Conservation (phyloP, 2,329 filamentous ascomycete species). For the Aspergillus sp. region DNA sequence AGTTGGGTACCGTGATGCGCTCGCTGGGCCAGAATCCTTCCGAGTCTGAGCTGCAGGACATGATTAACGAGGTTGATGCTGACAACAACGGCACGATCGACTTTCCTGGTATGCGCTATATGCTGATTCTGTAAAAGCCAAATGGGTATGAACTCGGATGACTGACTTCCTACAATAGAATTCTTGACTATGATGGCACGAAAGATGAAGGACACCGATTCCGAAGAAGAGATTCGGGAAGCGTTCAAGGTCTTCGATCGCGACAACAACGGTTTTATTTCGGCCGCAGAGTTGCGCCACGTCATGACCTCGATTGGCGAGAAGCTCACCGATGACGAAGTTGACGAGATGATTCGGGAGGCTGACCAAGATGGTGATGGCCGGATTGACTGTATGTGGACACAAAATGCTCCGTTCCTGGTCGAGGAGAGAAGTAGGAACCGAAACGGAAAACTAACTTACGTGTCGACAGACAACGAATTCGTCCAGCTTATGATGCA, state of each 20-base stretch:
- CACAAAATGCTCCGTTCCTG: neutral
- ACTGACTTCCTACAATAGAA: slow-evolving; percentile 43
- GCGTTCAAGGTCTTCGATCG: slow-evolving; percentile 87
- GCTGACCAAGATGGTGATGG: slow-evolving; percentile 84
- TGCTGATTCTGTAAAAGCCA: neutral
- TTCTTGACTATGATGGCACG: slow-evolving; percentile 91
- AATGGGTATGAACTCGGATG: neutral
- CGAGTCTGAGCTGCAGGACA: slow-evolving; percentile 82
- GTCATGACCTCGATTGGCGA: slow-evolving; percentile 90
- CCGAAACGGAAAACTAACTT: no score
- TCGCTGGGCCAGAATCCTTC: slow-evolving; percentile 84
- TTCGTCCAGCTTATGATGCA: slow-evolving; percentile 95
- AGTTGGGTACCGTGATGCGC: slow-evolving; percentile 83
- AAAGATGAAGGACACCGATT: slow-evolving; percentile 92
- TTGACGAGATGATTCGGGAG: slow-evolving; percentile 89
- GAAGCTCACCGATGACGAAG: slow-evolving; percentile 84
- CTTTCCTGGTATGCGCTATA: slow-evolving; percentile 62
- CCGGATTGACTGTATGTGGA: slow-evolving; percentile 69
- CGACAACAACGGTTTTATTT: slow-evolving; percentile 89
- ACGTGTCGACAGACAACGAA: slow-evolving; percentile 64
- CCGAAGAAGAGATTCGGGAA: slow-evolving; percentile 82
- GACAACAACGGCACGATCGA: slow-evolving; percentile 92
- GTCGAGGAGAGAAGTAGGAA: no score
- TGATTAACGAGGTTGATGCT: slow-evolving; percentile 90
- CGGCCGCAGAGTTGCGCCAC: slow-evolving; percentile 75